phyloP scores from a whole-genome alignment of 2,329 filamentous ascomycete genomes.

The Epichloe hybrida region DNA sequence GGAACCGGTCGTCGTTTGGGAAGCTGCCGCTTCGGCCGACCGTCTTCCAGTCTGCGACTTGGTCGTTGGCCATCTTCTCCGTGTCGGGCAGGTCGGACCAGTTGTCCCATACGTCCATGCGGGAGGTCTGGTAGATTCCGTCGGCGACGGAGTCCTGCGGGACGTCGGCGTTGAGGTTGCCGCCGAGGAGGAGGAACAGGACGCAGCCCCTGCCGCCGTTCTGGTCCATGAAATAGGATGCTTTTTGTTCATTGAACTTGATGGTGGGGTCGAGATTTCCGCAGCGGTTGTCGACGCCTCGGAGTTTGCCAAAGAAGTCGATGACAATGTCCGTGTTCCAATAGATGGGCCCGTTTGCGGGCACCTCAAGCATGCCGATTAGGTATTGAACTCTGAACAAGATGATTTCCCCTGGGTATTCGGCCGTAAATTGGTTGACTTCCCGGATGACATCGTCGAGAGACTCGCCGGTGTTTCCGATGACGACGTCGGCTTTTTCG shows the following conservation, averaged over 20 bases:
- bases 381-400: constrained; percentile 32
- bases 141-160: constrained; percentile 13
- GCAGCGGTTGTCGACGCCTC: constrained; percentile 27
- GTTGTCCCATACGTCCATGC: constrained; percentile 14
- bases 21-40: constrained; percentile 9
- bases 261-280: constrained; percentile 11
- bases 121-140: constrained; percentile 17
- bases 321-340: constrained; percentile 26
- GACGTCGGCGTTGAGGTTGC: constrained; percentile 9
- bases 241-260: constrained; percentile 14
- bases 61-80: constrained; percentile 11
- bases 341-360: constrained; percentile 14
- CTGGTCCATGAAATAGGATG: constrained; percentile 17
- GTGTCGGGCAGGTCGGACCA: constrained; percentile 19
- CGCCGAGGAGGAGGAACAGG: constrained; percentile 17
- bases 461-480: constrained; percentile 32
- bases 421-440: constrained; percentile 30
- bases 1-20: constrained; percentile 13
- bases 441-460: constrained; percentile 28
- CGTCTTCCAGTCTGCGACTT: constrained; percentile 11
- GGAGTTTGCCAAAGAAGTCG: constrained; percentile 28
- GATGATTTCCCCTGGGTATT: constrained; percentile 30
- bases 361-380: constrained; percentile 24
- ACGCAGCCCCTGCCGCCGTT: constrained; percentile 22
- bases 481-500: constrained; percentile 18